phyloP scores from a whole-genome alignment of 768 basidiomycete genomes.

The Lenzites betulinus region DNA sequence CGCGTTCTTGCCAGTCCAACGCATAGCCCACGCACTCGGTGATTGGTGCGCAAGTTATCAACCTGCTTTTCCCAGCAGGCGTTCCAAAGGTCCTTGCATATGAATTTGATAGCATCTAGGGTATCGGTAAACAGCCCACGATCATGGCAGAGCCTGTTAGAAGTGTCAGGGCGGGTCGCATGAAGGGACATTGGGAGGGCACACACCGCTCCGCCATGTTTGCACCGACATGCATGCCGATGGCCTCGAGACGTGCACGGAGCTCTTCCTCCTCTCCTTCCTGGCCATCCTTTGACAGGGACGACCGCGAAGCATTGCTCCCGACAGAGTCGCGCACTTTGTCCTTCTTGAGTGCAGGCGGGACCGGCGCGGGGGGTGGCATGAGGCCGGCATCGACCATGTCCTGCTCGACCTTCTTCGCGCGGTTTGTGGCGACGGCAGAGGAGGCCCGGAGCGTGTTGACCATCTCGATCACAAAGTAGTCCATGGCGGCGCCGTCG shows the following conservation, averaged over 20 bases:
- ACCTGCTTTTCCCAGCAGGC: slow-evolving; percentile 94
- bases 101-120: slow-evolving; percentile 89
- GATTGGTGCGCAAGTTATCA: slow-evolving; percentile 93
- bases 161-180: neutral
- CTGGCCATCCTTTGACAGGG: slow-evolving; percentile 21
- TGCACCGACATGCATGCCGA: slow-evolving; percentile 85
- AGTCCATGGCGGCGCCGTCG: slow-evolving; percentile 76
- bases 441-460: slow-evolving; percentile 75
- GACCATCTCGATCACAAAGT: slow-evolving; percentile 83
- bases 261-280: slow-evolving; percentile 77
- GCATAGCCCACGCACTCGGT: slow-evolving; percentile 58
- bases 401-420: slow-evolving; percentile 71
- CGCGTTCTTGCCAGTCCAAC: neutral
- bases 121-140: slow-evolving; percentile 77
- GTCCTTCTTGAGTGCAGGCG: slow-evolving; percentile 42
- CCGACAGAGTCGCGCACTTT: slow-evolving; percentile 42
- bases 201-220: slow-evolving; percentile 84
- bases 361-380: slow-evolving; percentile 46
- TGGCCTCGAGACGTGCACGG: slow-evolving; percentile 69
- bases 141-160: slow-evolving; percentile 70
- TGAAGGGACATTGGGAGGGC: neutral
- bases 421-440: slow-evolving; percentile 64
- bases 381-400: slow-evolving; percentile 81
- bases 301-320: slow-evolving; percentile 29
- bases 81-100: slow-evolving; percentile 96